Conservation (phyloP, 2,329 filamentous ascomycete genomes). For the Colletotrichum chlorophyti region DNA sequence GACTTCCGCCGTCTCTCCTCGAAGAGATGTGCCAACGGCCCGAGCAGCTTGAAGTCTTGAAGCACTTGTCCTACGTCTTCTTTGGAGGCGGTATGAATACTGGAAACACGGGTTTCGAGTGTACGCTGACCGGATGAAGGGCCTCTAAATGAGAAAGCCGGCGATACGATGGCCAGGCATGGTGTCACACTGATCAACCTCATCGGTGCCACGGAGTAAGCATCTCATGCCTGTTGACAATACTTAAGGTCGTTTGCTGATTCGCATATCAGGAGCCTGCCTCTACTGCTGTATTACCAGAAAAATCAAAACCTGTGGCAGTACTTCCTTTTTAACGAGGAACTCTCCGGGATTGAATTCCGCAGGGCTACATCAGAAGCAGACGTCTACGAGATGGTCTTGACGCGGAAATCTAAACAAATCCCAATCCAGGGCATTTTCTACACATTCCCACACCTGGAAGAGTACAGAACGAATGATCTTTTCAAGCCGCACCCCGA, state of each 20-base stretch:
- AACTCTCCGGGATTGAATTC: conserved; percentile 50
- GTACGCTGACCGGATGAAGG: too few species aligned
- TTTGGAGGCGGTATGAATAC: conserved; percentile 45
- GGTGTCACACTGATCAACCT: conserved; percentile 44
- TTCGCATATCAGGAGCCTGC: neutral
- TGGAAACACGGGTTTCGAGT: too few species aligned
- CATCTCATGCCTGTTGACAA: neutral
- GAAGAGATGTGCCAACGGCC: conserved; percentile 48
- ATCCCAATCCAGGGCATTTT: conserved; percentile 47
- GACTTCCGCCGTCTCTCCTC: conserved; percentile 47
- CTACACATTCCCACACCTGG: conserved; percentile 43
- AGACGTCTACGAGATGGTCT: conserved; percentile 43
- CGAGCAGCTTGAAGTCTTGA: conserved; percentile 37
- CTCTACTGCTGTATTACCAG: conserved; percentile 45
- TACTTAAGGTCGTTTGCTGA: too few species aligned
- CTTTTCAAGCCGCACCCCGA: conserved; percentile 47
- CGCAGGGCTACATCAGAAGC: conserved; percentile 36
- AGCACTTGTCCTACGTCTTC: conserved; percentile 39
- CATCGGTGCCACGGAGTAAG: conserved; percentile 49
- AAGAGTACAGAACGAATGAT: conserved; percentile 50
- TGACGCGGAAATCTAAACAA: conserved; percentile 43
- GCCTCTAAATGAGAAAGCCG: conserved; percentile 41
- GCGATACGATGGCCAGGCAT: conserved; percentile 42
- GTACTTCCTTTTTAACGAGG: conserved; percentile 39
- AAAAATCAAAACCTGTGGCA: conserved; percentile 20